Conservation (phyloP, 2,329 filamentous ascomycete genomes). For the Colletotrichum plurivorum region DNA sequence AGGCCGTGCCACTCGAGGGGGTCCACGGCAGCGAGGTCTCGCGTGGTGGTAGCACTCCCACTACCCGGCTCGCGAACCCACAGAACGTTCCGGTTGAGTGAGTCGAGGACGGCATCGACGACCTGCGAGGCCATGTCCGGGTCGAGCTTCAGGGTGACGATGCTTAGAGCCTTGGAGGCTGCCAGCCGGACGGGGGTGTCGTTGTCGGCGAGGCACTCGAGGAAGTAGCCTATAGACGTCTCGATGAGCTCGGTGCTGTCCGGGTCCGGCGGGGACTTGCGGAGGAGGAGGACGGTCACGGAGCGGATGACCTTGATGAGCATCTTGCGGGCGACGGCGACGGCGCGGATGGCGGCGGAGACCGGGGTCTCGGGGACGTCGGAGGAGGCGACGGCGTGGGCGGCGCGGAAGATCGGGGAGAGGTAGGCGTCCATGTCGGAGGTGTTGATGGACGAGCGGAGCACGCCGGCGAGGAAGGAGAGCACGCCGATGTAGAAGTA, state of each 20-base stretch:
- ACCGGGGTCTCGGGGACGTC: conserved; percentile 59
- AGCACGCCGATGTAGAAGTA: conserved; percentile 86
- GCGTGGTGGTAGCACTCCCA: conserved; percentile 50
- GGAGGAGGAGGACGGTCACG: conserved; percentile 76
- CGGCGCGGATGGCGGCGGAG: conserved; percentile 72
- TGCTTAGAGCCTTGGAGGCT: conserved; percentile 91
- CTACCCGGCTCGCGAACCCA: conserved; percentile 59
- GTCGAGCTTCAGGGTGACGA: conserved; percentile 86
- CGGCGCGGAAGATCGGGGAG: conserved; percentile 74
- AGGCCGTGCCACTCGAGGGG: conserved; percentile 92
- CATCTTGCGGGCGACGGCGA: conserved; percentile 85
- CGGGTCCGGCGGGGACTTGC: conserved; percentile 59
- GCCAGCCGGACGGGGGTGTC: conserved; percentile 93
- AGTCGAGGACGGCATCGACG: conserved; percentile 87
- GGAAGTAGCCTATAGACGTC: conserved; percentile 83
- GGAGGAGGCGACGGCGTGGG: conserved; percentile 70
- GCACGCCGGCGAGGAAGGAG: conserved; percentile 82
- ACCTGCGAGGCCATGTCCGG: conserved; percentile 87
- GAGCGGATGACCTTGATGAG: conserved; percentile 89
- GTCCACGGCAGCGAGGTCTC: conserved; percentile 82
- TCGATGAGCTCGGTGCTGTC: conserved; percentile 74
- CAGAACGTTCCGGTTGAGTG: conserved; percentile 71
- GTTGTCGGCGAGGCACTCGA: conserved; percentile 85
- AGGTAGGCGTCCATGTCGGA: conserved; percentile 81
- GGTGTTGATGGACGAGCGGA: conserved; percentile 78